These are phyloP conservation scores for Ophiostoma quercus DNA, from an alignment of 2,329 filamentous ascomycete genomes.

Conservation along the genomic window DNA sequence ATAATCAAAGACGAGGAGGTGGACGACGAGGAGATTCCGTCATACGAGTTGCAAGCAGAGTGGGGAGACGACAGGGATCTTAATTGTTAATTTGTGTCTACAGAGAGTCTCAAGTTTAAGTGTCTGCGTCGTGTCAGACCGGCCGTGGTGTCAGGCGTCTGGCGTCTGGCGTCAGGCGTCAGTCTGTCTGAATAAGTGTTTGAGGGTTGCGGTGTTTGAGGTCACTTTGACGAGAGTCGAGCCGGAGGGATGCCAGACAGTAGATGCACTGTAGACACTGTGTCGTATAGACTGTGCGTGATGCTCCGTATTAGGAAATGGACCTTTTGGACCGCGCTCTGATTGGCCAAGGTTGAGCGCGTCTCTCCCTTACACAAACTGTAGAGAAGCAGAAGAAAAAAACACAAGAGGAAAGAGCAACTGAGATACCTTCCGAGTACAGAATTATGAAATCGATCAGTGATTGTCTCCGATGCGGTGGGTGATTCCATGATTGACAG, in stretches of 20 bases:
- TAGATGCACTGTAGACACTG: background rate
- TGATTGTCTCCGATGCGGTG: background rate
- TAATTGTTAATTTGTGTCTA: background rate
- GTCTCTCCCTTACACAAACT: conserved; percentile 1
- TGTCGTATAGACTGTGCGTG: background rate
- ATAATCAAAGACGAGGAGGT: background rate
- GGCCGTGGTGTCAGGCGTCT: background rate
- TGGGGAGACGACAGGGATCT: conserved; percentile 9
- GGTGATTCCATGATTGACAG: background rate
- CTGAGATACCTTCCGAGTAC: background rate
- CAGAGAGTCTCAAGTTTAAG: background rate
- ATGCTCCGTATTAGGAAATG: background rate
- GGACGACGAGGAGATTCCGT: background rate
- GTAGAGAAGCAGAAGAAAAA: background rate
- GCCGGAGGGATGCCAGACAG: background rate
- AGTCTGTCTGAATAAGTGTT: too few species aligned
- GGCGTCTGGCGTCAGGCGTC: too few species aligned
- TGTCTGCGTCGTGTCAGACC: background rate
- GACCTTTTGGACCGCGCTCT: background rate
- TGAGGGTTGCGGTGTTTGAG: background rate
- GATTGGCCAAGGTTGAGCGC: background rate
- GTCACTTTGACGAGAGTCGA: too few species aligned
- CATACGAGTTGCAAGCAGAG: background rate
- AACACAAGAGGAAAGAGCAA: conserved; percentile 1
- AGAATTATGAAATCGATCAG: too few species aligned